Evolutionary conservation across 2,329 filamentous ascomycete genomes (phyloP).

Genomic region (Talaromyces sp.): DNA sequence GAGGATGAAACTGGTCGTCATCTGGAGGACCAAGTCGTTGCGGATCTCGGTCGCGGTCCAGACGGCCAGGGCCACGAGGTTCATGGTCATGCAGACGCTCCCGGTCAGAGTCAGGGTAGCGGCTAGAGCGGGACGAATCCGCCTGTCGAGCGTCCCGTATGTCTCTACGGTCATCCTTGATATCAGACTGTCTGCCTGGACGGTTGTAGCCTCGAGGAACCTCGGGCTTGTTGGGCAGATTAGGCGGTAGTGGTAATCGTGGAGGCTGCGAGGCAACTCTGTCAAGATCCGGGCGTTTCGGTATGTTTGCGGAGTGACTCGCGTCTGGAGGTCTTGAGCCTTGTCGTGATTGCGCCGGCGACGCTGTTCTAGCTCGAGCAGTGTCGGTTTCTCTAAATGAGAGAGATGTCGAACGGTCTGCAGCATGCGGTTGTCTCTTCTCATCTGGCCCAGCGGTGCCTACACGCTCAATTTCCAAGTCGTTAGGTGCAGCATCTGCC

Average conservation of each 20-base stretch:
- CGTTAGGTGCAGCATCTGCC: conserved; percentile 4
- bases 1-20: conserved; percentile 40
- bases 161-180: conserved; percentile 39
- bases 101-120: conserved; percentile 38
- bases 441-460: neutral
- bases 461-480: neutral
- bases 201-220: conserved; percentile 33
- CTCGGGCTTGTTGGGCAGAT: conserved; percentile 36
- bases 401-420: neutral
- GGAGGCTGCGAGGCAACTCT: conserved; percentile 27
- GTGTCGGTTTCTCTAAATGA: conserved; percentile 18
- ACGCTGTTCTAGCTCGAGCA: conserved; percentile 19
- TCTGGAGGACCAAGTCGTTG: conserved; percentile 27
- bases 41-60: conserved; percentile 29
- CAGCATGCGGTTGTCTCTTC: neutral
- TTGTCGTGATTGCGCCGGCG: conserved; percentile 26
- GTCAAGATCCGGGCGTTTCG: conserved; percentile 41
- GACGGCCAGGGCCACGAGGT: conserved; percentile 35
- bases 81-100: conserved; percentile 38
- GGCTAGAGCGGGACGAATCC: conserved; percentile 35
- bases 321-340: conserved; percentile 29
- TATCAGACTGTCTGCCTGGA: conserved; percentile 37
- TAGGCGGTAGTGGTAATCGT: conserved; percentile 33
- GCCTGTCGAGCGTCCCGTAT: conserved; percentile 31
- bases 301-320: conserved; percentile 30